Evolutionary conservation across 805 yeast genomes (phyloP), one percentile per base, ranked within the genome.

Genomic region (Yarrowia divulgata): DNA sequence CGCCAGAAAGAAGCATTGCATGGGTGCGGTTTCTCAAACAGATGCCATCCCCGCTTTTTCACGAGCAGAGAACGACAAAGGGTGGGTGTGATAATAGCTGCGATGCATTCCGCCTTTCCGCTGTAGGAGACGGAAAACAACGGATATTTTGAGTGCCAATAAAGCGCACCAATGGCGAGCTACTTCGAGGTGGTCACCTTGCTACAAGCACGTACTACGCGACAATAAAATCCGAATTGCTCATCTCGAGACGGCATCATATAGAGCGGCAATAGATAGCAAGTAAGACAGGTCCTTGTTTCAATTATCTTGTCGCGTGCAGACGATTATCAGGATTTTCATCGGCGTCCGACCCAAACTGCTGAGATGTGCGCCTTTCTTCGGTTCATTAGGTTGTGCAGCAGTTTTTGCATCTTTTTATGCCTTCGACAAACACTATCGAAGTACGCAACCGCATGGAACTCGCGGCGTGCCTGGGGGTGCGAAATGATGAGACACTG

Each of bases 391-490:
- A 34, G 42, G 42, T 35, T 52, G 37, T 52, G 60, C 45, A 34
- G 23, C 18, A 1, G 14, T 54, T 54, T 19, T 14, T 39, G 60
- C 43, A 37, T 52, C 18, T 10, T 50, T 50, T 50, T 50, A 50
- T 35, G 37, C 42, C 58, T 54, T 54, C 4, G 13, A 23, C 45
- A 9, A 54, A 54, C 60, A 16, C 60, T 54, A 54, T 54, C 60
- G 34, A 39, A 14, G 60, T 54, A 54, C 19, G 45, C 45, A 39
- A 54, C 42, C 58, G 60, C 60, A 54, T 54, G 45, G 45, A 54
- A 39, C 14, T 39, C 60, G 35, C 23, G 18, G 43, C 37, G 60
- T 54, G 32, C 45, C 60, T 54, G 45, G 34, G 13, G 35, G 10
- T 16, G 42, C 12, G 18, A 14, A 18, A 39, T 23, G 45, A 54